These are phyloP conservation scores for Beauveria pseudobassiana DNA, from an alignment of 2,329 filamentous ascomycete genomes.

Conservation along the genomic window DNA sequence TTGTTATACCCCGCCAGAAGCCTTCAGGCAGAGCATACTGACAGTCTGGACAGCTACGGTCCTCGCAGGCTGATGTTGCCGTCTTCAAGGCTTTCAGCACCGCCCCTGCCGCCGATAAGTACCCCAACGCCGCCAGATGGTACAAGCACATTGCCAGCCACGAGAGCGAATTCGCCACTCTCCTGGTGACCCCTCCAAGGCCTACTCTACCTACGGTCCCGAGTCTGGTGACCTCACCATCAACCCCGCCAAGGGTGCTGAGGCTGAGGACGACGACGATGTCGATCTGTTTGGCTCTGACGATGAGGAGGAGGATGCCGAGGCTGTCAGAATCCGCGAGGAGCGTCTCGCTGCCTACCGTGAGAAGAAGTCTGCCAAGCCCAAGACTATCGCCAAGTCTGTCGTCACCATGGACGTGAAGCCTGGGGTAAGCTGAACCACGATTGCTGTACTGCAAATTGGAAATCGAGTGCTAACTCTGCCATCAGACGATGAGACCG, in stretches of 20 bases:
- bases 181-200: constrained; percentile 86
- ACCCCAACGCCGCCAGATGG: constrained; percentile 92
- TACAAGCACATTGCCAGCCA: constrained; percentile 97
- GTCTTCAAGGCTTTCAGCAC: constrained; percentile 82
- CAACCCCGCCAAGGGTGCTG: constrained; percentile 77
- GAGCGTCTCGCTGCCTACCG: constrained; percentile 88
- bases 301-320: constrained; percentile 88
- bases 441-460: not conserved
- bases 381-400: constrained; percentile 90
- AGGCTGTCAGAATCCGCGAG: constrained; percentile 76
- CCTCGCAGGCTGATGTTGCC: constrained; percentile 92
- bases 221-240: constrained; percentile 68
- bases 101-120: constrained; percentile 74
- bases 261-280: constrained; percentile 68
- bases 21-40: not conserved
- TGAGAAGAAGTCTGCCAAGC: constrained; percentile 93
- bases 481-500: constrained; percentile 75
- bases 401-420: constrained; percentile 94
- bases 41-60: constrained; percentile 34
- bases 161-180: constrained; percentile 84
- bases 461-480: constrained; percentile 17
- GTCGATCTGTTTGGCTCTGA: constrained; percentile 91
- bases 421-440: constrained; percentile 73
- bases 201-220: constrained; percentile 85
- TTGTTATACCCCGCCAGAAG: not conserved